These are phyloP conservation scores for Aspergillus sp. DNA, from an alignment of 2,329 filamentous ascomycete genomes.

Conservation along the genomic window DNA sequence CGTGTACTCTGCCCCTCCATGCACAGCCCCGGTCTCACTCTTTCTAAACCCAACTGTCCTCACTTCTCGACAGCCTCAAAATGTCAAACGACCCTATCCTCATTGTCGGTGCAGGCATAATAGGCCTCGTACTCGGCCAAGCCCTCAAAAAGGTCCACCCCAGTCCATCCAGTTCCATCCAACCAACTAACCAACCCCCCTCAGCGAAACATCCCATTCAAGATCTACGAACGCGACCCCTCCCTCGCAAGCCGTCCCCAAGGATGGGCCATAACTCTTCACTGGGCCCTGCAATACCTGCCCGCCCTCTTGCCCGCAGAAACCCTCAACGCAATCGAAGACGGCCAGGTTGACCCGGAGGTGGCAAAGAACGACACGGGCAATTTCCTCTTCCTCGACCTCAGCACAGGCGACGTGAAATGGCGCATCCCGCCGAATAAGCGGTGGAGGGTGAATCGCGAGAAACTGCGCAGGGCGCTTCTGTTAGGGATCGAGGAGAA, in stretches of 20 bases:
- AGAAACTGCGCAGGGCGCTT: conserved; percentile 22
- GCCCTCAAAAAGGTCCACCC: conserved; percentile 19
- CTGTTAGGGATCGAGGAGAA: conserved; percentile 21
- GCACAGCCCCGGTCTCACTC: background rate
- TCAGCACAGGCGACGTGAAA: conserved; percentile 27
- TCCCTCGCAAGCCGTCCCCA: conserved; percentile 23
- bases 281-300: conserved; percentile 27
- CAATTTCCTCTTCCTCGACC: conserved; percentile 30
- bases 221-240: conserved; percentile 32
- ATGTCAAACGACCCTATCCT: conserved; percentile 18
- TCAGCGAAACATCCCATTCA: conserved; percentile 29
- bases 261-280: conserved; percentile 29
- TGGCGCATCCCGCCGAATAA: conserved; percentile 29
- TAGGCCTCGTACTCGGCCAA: conserved; percentile 26
- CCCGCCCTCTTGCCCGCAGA: conserved; percentile 19
- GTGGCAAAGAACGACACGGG: conserved; percentile 24
- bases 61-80: background rate
- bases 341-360: conserved; percentile 24
- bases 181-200: background rate
- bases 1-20: too few relatives aligned
- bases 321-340: conserved; percentile 17
- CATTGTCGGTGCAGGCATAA: conserved; percentile 28
- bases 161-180: background rate
- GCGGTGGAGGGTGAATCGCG: conserved; percentile 28
- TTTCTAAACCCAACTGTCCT: background rate